Base-by-base conservation (phyloP, 2,329 filamentous ascomycete genomes). In the Metarhizium sp. region DNA sequence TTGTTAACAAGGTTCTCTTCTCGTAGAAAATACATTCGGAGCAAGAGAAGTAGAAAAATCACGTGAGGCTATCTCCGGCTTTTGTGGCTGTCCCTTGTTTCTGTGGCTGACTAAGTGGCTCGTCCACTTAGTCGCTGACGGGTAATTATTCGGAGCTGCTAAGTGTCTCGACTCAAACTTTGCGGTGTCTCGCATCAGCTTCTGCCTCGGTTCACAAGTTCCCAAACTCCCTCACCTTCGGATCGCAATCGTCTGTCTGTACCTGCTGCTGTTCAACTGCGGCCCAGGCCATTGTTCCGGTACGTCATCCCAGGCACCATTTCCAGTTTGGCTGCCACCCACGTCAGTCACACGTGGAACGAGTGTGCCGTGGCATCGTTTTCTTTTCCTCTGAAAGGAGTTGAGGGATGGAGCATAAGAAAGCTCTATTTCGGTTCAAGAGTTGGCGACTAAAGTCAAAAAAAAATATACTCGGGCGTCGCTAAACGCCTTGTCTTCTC, bases 221-320 rank as follows among this genome's bases (percentile, higher is more conserved):
- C 40, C n/a, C 40, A 18, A n/a, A 43, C 16, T 6, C 16, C 16
- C 4, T 43, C 16, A 6, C 6, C 16, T 43, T 43, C 16, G 14
- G 10, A 18, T 6, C 40, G 40, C 40, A 43, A n/a, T 43, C 16
- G 40, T 18, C 40, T n/a, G 14, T 43, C 4, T n/a, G 36, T 54
- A 34, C 45, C 32, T 25, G 40, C 36, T 43, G 16, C 20, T 13
- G 25, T 6, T 43, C 50, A 16, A 25, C 40, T 14, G 48, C 53
- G 47, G 34, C 36, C 14, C 14, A 50, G 42, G 40, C 53, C 36
- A 7, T n/a, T 45, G 40, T 14, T 43, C 40, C 29, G 52, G 53
- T 51, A 54, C 38, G 53, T 54, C 40, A 46, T 46, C 47, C n/a
- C 48, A 45, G 53, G 53, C 49, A 50, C 53, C 25, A 29, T 40